Conservation (phyloP, 768 basidiomycete genomes). For the Phallus indusiatus region DNA sequence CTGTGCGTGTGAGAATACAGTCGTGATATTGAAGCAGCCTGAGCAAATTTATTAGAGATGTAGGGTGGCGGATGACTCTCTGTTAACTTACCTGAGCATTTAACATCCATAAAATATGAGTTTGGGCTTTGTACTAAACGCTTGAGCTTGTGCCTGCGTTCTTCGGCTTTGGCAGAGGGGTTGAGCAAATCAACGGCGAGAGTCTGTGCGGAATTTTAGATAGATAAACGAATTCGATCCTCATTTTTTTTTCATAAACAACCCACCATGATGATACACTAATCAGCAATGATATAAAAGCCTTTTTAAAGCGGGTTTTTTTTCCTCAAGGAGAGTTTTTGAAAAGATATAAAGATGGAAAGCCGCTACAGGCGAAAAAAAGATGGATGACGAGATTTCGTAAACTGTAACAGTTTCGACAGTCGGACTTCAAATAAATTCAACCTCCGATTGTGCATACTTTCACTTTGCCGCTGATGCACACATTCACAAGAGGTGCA, state of each 20-base stretch:
- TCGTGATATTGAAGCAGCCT: slow-evolving; percentile 94
- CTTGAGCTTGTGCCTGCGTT: slow-evolving; percentile 96
- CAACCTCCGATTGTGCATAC: not conserved
- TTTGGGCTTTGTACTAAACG: slow-evolving; percentile 97
- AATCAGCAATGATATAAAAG: no score
- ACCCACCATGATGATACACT: no score
- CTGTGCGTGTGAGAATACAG: slow-evolving; percentile 99
- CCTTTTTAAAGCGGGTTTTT: not conserved
- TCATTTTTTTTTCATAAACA: not conserved
- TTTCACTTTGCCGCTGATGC: not conserved
- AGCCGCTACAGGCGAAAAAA: not conserved
- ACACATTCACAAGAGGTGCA: no score
- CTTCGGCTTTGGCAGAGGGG: slow-evolving; percentile 81
- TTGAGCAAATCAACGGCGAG: slow-evolving; percentile 97
- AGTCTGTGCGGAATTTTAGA: slow-evolving; percentile 39
- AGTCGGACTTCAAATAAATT: not conserved
- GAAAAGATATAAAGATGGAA: not conserved
- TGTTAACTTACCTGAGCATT: slow-evolving; percentile 75
- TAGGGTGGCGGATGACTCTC: no score
- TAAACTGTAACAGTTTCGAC: slow-evolving; percentile 3
- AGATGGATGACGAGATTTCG: not conserved
- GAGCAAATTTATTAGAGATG: not conserved
- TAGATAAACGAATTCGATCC: no score
- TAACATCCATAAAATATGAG: slow-evolving; percentile 99
- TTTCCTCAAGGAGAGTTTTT: not conserved